phyloP scores from a whole-genome alignment of 306 rosid genomes.

The Cucurbita ficifolia region DNA sequence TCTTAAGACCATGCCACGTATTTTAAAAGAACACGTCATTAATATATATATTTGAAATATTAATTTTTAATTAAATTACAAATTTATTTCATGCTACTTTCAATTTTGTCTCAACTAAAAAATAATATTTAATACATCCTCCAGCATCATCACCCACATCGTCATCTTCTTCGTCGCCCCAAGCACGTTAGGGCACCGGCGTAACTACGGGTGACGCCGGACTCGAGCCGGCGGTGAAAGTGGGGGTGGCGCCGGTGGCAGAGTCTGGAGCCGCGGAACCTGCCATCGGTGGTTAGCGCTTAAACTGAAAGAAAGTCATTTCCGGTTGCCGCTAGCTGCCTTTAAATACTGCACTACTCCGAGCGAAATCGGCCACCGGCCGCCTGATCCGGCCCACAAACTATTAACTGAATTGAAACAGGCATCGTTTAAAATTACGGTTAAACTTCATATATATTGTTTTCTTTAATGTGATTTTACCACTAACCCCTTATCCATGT shows the following conservation, averaged over 20 bases:
- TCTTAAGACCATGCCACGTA: background rate
- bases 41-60: too few relatives aligned
- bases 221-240: background rate
- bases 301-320: background rate
- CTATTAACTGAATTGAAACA: too few relatives aligned
- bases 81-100: too few relatives aligned
- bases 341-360: background rate
- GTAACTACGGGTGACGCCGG: background rate
- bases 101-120: too few relatives aligned
- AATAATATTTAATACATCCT: background rate
- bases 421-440: too few relatives aligned
- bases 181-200: slow-evolving; percentile 5
- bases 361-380: background rate
- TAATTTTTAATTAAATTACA: too few relatives aligned
- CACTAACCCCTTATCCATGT: too few relatives aligned
- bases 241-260: background rate
- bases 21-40: background rate
- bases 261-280: background rate
- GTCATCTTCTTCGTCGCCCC: slow-evolving; percentile 13
- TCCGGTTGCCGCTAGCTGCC: background rate
- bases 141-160: background rate
- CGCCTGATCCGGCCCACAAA: background rate
- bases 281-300: background rate
- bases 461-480: too few relatives aligned
- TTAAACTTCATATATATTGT: too few relatives aligned